These are phyloP conservation scores for Saccharomycopsis sp. DNA, from an alignment of 805 yeast species.

Conservation along the genomic window DNA sequence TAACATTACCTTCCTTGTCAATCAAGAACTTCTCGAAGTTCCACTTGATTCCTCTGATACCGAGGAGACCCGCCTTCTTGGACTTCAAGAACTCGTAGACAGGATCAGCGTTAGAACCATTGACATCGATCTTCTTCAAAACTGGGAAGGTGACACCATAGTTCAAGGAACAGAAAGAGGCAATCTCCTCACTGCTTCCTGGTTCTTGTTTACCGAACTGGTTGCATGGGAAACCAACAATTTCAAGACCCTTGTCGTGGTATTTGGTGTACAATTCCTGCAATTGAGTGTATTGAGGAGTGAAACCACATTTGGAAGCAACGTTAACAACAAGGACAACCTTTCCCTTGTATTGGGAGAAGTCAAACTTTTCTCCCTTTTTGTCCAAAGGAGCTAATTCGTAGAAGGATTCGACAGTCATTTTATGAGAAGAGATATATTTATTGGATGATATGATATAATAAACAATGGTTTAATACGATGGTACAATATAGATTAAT, in stretches of 20 bases:
- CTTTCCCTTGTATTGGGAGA: slow-evolving; percentile 62
- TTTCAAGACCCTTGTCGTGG: slow-evolving; percentile 55
- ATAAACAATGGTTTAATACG: too few species aligned
- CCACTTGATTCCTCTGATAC: slow-evolving; percentile 71
- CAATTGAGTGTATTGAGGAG: slow-evolving; percentile 72
- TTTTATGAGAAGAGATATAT: too few species aligned
- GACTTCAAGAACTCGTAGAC: slow-evolving; percentile 73
- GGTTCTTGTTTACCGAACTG: slow-evolving; percentile 84
- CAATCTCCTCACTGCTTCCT: slow-evolving; percentile 62
- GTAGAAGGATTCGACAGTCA: slow-evolving; percentile 41
- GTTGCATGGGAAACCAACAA: slow-evolving; percentile 85
- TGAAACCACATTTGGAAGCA: slow-evolving; percentile 81
- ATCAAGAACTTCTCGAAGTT: slow-evolving; percentile 70
- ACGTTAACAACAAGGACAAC: slow-evolving; percentile 81
- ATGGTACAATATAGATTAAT: too few species aligned
- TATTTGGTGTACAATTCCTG: slow-evolving; percentile 65
- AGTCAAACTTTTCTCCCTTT: slow-evolving; percentile 52
- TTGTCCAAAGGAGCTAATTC: slow-evolving; percentile 58
- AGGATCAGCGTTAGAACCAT: slow-evolving; percentile 75
- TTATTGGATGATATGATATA: too few species aligned
- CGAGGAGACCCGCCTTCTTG: slow-evolving; percentile 51
- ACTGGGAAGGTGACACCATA: slow-evolving; percentile 92
- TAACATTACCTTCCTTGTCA: slow-evolving; percentile 45
- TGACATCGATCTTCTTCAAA: slow-evolving; percentile 80
- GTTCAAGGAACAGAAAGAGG: slow-evolving; percentile 67